phyloP scores from a whole-genome alignment of 2,329 filamentous ascomycete genomes.

The Pseudogymnoascus sp. region DNA sequence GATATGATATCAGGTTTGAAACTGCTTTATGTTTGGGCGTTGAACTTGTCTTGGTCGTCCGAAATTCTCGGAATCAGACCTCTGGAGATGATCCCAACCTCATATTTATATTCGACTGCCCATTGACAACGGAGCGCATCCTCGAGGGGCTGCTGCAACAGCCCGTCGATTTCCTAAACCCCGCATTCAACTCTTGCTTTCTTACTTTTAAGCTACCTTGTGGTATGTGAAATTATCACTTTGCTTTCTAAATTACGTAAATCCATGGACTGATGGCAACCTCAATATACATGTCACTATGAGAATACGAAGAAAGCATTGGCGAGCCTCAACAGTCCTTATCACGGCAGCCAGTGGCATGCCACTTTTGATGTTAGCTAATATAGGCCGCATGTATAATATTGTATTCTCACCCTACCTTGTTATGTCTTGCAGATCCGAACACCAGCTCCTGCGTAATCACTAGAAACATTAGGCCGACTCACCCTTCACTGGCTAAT shows the following conservation, averaged over 20 bases:
- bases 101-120: constrained; percentile 1
- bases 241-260: not conserved
- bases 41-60: not conserved
- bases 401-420: not conserved
- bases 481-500: not conserved
- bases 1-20: not conserved
- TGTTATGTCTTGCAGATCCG: not conserved
- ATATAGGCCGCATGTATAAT: not conserved
- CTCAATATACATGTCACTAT: not conserved
- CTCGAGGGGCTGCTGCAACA: not conserved
- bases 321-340: not conserved
- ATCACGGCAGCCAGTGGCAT: not conserved
- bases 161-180: not conserved
- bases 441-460: not conserved
- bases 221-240: not conserved
- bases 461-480: not conserved
- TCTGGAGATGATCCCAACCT: not conserved
- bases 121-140: not conserved
- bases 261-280: not conserved
- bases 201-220: not conserved
- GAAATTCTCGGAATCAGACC: not conserved
- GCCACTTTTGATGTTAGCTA: not conserved
- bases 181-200: not conserved
- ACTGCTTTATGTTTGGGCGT: not conserved
- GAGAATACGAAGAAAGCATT: not conserved